phyloP scores from a whole-genome alignment of 371 early-diverging fungal genomes.

The Ordospora pajunii region DNA sequence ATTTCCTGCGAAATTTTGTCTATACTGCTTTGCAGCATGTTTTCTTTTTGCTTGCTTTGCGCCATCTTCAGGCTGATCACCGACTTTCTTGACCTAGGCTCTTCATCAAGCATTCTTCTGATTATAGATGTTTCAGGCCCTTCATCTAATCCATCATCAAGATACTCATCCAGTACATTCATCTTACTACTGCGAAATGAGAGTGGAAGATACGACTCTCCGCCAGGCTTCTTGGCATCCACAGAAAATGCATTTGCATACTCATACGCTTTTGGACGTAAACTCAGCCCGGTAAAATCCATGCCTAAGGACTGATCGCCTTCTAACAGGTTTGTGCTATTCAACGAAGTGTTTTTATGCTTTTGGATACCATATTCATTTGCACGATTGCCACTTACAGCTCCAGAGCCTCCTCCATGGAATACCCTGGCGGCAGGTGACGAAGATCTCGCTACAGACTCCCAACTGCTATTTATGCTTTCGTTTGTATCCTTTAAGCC shows the following conservation, averaged over 20 bases:
- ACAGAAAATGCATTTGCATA: neutral
- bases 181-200: neutral
- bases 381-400: no score
- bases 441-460: no score
- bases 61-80: neutral
- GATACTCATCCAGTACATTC: neutral
- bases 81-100: neutral
- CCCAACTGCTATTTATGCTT: neutral
- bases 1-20: neutral
- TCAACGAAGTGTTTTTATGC: neutral
- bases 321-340: neutral
- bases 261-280: neutral
- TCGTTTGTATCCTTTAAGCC: neutral
- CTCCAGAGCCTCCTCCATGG: neutral
- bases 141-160: neutral
- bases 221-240: neutral
- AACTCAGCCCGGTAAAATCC: no score
- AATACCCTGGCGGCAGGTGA: neutral
- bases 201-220: neutral
- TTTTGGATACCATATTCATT: no score
- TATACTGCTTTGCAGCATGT: neutral
- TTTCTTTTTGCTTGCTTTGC: conserved; percentile 3
- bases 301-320: no score
- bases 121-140: neutral
- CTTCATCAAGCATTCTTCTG: neutral